Base-by-base conservation (phyloP, 2,329 filamentous ascomycete species). In the Acrodontium crateriforme region DNA sequence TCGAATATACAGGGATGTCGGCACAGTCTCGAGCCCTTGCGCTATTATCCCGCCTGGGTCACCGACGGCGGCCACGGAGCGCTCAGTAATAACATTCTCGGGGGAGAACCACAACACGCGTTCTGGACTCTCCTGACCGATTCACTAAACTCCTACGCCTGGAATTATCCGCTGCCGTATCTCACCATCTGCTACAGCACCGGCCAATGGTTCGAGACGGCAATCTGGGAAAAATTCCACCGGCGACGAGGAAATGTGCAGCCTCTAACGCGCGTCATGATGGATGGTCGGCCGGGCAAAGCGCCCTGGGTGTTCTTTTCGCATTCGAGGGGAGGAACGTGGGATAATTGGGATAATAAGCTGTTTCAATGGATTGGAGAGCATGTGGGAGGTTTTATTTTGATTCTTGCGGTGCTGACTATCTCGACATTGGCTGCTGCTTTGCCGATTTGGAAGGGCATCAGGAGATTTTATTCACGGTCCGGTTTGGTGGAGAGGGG, bases 41-140 rank as follows among this genome's bases (percentile, higher is more conserved):
- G 25, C 10, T 27, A 15, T 12, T 27, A 15, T 15, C 11, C 25
- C 9, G 9, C 15, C 11, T 27, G 25, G 25, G 17, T 15, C 11
- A 28, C 25, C 5, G 25, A 32, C 17, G 30, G 30, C 16, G 30
- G 25, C 4, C 30, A 28, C 10, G 30, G 30, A 3, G 20, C 30
- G 6, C 12, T 32, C 3, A 32, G 30, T 20, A 32, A 32, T 21
- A 28, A 32, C 20, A 32, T 32, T 16, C 30, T 32, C 13, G 30
- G 25, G 13, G 30, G 17, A 9, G 25, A 24, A 20, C 30, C 30
- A 13, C 12, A 28, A 9, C 30, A 32, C 11, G 25, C 30, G 4
- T 32, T 15, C 20, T 32, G 30, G 30, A 28, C 24, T 17, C 10
- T 28, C 19, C 13, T 32, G 16, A 32, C 30, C 3, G 25, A 32